A percentile compares a stretch with the other conserved stretches of the same genome.
phyloP scores from a whole-genome alignment of 108 stramenopile species.

The Epithemia pelagica region DNA sequence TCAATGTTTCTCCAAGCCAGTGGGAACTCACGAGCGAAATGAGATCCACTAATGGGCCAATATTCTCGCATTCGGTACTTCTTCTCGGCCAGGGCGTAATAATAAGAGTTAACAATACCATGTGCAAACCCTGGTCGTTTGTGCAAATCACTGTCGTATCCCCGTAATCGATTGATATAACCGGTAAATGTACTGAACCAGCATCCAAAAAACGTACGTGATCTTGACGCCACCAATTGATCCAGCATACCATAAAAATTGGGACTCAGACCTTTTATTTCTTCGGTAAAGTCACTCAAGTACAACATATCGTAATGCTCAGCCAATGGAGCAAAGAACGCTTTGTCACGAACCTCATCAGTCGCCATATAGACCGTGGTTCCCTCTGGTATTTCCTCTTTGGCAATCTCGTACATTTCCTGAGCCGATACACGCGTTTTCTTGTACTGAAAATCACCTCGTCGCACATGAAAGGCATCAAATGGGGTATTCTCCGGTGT shows the following conservation, averaged over 20 bases:
- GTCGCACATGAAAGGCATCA: constrained; percentile 72
- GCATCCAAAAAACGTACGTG: constrained; percentile 53
- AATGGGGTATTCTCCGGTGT: constrained; percentile 12
- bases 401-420: constrained; percentile 17
- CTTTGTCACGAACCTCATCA: constrained; percentile 46
- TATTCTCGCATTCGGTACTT: constrained; percentile 52
- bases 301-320: constrained; percentile 48
- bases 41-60: constrained; percentile 21
- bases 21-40: constrained; percentile 33
- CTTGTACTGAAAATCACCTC: constrained; percentile 64
- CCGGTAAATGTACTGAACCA: constrained; percentile 70
- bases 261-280: constrained; percentile 39
- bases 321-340: constrained; percentile 55
- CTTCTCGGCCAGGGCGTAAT: constrained; percentile 43
- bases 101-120: constrained; percentile 57
- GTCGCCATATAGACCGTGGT: constrained; percentile 62
- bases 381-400: constrained; percentile 21
- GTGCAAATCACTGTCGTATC: constrained; percentile 58
- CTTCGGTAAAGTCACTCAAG: constrained; percentile 56
- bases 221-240: constrained; percentile 52
- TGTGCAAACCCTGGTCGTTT: constrained; percentile 47
- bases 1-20: constrained; percentile 79
- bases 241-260: constrained; percentile 60
- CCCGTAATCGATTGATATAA: constrained; percentile 78
- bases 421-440: constrained; percentile 18